Percentiles rank a stretch among this genome's conserved stretches.
phyloP scores from a whole-genome alignment of 345 rosid genomes.

The Salix purpurea region DNA sequence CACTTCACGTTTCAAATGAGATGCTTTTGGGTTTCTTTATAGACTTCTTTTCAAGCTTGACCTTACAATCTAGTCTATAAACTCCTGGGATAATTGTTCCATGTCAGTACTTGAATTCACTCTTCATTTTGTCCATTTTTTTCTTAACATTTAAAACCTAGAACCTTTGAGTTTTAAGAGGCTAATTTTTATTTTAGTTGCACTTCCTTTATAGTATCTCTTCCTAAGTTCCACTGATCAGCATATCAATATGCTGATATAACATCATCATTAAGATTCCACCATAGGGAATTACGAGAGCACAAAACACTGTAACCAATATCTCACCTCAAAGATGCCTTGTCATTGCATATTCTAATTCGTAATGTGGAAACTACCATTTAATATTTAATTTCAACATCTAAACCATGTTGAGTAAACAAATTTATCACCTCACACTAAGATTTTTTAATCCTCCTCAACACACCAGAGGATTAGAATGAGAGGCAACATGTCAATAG shows the following conservation, averaged over 20 bases:
- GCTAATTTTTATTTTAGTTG: no score
- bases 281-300: background rate
- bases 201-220: no score
- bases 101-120: background rate
- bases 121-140: background rate
- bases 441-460: background rate
- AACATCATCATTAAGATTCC: background rate
- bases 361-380: background rate
- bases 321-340: background rate
- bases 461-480: background rate
- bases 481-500: background rate
- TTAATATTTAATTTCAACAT: background rate
- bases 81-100: no score
- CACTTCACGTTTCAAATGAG: no score
- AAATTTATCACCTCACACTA: background rate
- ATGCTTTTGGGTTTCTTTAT: no score
- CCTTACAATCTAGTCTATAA: no score
- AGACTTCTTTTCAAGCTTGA: no score
- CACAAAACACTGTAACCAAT: background rate
- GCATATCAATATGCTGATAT: no score
- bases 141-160: background rate
- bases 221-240: no score
- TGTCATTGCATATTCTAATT: background rate
- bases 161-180: no score
- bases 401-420: background rate